Base-by-base conservation (phyloP, 148 eudicot genomes). In the Simmondsia chinensis region DNA sequence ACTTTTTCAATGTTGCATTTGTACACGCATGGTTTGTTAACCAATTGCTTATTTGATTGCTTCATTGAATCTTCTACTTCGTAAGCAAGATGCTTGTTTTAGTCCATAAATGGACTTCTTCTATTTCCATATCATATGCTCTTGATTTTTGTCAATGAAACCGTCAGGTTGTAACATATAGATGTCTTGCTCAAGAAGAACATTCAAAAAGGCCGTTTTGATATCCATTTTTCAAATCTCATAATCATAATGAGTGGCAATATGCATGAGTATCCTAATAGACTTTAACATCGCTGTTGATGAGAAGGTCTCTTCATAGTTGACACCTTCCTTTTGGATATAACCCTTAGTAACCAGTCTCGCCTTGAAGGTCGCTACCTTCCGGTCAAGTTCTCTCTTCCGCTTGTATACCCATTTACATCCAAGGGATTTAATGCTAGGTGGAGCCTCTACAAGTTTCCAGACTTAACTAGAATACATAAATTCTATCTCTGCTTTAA, bases 401-500 rank as follows among this genome's bases (percentile, higher is more conserved):
- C 9, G 34, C n/a, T 39, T 41, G 6, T 41, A 41, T 7, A 41
- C 14, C 45, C 45, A 41, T 15, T 20, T 41, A 21, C 26, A 41
- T 13, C 45, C 45, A 20, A 41, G 2, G 12, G 27, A 15, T 20
- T 20, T 2, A 1, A 41, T n/a, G 12, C 14, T 27, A 8, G 7
- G 8, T 7, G 26, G 13, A 20, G 28, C 13, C 10, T 41, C 45
- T 22, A 21, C 11, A 9, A 41, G 45, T 17, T n/a, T n/a, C n/a
- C n/a, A n/a, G n/a, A n/a, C n/a, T n/a, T n/a, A n/a, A n/a, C n/a
- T 18, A 5, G 45, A 41, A 20, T 41, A 41, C 28, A 41, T 41
- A 20, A 27, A 41, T 8, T 41, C 13, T 4, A 41, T 21, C 27
- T 21, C 13, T 2, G 14, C 9, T 19, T 9, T 8, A 11, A 8